A percentile compares a stretch with the other conserved stretches of the same genome.
Evolutionary conservation across 176 grass and related monocot species (phyloP).

Genomic region (Oryza coarctata): DNA sequence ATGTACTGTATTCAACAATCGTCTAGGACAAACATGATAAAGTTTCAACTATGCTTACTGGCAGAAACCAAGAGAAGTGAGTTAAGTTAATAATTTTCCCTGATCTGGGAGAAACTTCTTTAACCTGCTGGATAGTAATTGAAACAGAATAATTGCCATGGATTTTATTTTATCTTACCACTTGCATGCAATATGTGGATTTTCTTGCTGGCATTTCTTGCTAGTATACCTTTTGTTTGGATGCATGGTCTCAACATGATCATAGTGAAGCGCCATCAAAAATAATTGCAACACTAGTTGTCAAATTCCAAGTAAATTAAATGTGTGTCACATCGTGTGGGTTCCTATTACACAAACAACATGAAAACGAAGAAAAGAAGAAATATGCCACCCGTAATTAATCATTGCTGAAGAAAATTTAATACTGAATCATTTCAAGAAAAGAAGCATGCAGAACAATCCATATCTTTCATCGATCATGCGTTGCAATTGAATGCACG

Average conservation of each 20-base stretch:
- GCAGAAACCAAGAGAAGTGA: too few relatives aligned
- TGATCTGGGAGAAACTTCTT: not conserved
- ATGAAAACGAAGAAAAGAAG: not conserved
- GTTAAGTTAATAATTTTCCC: not conserved
- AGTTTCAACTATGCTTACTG: not conserved
- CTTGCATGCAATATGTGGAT: too few relatives aligned
- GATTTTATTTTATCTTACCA: too few relatives aligned
- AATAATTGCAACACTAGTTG: constrained; percentile 16
- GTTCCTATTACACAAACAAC: not conserved
- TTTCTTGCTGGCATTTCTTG: too few relatives aligned
- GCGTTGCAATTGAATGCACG: constrained; percentile 3
- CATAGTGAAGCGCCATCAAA: not conserved
- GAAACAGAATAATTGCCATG: not conserved
- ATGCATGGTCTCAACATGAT: not conserved
- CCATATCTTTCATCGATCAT: not conserved
- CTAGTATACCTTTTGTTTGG: not conserved
- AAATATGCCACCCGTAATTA: not conserved
- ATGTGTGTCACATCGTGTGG: constrained; percentile 31
- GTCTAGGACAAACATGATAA: not conserved
- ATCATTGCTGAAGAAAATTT: constrained; percentile 45
- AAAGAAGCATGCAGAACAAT: not conserved
- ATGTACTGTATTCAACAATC: not conserved
- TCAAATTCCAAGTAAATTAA: constrained; percentile 33
- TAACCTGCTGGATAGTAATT: not conserved
- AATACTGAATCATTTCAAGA: constrained; percentile 20